A percentile compares a stretch with the other conserved stretches of the same genome.
These are phyloP conservation scores for Cadophora luteo-olivacea DNA, from an alignment of 2,329 filamentous ascomycete genomes.

Conservation along the genomic window DNA sequence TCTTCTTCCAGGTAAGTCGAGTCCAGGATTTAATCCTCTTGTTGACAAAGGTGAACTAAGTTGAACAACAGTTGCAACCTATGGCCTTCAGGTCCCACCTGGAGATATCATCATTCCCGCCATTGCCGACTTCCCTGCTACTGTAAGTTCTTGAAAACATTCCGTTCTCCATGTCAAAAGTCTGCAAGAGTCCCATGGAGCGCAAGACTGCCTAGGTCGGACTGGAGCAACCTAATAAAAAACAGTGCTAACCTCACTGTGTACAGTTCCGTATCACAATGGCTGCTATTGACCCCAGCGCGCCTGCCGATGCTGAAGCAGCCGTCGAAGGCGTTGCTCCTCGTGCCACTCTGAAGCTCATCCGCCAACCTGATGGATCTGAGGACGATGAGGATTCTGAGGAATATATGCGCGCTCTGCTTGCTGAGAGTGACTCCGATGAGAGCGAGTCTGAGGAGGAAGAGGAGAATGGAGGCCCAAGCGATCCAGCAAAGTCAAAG, in stretches of 20 bases:
- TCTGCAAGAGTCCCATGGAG: neutral
- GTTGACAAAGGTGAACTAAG: constrained; percentile 45
- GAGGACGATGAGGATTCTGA: constrained; percentile 71
- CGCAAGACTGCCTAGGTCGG: neutral
- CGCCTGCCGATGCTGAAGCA: constrained; percentile 70
- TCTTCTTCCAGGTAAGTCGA: constrained; percentile 52
- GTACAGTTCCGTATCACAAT: constrained; percentile 93
- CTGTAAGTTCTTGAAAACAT: constrained; percentile 63
- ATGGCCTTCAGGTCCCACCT: constrained; percentile 88
- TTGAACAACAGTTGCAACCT: constrained; percentile 71
- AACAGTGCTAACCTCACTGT: constrained; percentile 28
- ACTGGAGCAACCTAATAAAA: neutral
- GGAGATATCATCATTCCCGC: constrained; percentile 84
- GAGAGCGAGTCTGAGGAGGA: constrained; percentile 70
- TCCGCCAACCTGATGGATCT: constrained; percentile 73
- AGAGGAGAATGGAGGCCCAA: constrained; percentile 85
- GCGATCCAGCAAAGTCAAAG: constrained; percentile 88
- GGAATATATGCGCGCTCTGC: constrained; percentile 64
- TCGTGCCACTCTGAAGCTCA: constrained; percentile 88
- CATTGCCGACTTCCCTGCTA: constrained; percentile 78
- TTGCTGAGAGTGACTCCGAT: constrained; percentile 55
- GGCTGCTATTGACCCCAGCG: constrained; percentile 94
- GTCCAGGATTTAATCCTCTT: neutral
- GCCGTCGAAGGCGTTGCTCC: constrained; percentile 68
- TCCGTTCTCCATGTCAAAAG: neutral